Percentiles rank a stretch among this genome's conserved stretches.
These are phyloP conservation scores for Amphirosellinia nigrospora DNA, from an alignment of 495 filamentous ascomycete genomes.

Conservation along the genomic window DNA sequence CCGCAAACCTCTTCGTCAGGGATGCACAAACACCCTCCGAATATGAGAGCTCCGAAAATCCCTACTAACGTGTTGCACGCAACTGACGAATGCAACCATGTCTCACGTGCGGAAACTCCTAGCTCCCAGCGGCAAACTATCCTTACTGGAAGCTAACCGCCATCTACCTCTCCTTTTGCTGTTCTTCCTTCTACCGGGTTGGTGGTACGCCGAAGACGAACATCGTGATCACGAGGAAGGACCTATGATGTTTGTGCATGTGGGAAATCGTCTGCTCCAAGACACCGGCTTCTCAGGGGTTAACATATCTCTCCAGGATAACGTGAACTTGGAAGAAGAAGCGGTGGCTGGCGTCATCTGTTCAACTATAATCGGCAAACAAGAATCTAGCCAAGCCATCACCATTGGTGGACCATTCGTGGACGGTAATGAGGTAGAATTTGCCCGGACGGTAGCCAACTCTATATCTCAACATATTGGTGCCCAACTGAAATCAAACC, in stretches of 20 bases:
- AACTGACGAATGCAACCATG: slow-evolving; percentile 30
- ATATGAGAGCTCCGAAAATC: slow-evolving; percentile 59
- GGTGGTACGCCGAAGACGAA: slow-evolving; percentile 33
- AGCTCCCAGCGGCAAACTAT: slow-evolving; percentile 40
- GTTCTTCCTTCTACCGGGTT: slow-evolving; percentile 25
- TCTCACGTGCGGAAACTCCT: slow-evolving; percentile 38
- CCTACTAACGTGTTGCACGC: slow-evolving; percentile 50
- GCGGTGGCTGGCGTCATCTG: slow-evolving; percentile 2
- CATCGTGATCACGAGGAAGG: slow-evolving; percentile 12
- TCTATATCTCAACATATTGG: background rate
- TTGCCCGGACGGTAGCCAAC: slow-evolving; percentile 22
- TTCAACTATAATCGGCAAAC: slow-evolving; percentile 16
- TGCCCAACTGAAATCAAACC: slow-evolving; percentile 18
- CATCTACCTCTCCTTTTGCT: slow-evolving; percentile 21
- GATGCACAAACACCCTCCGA: slow-evolving; percentile 44
- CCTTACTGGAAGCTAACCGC: slow-evolving; percentile 49
- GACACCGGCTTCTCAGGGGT: slow-evolving; percentile 50
- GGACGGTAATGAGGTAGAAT: slow-evolving; percentile 22
- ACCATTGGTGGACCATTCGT: slow-evolving; percentile 23
- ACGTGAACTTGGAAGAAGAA: background rate
- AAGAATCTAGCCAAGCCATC: slow-evolving; percentile 1
- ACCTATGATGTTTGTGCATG: slow-evolving; percentile 37
- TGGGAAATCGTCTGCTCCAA: slow-evolving; percentile 47
- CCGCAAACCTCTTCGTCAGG: slow-evolving; percentile 35
- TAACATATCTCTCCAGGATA: slow-evolving; percentile 36